Evolutionary conservation across 2,329 filamentous ascomycete genomes (phyloP), one percentile per base, ranked within the genome.

Genomic region (Lachnellula suecica): DNA sequence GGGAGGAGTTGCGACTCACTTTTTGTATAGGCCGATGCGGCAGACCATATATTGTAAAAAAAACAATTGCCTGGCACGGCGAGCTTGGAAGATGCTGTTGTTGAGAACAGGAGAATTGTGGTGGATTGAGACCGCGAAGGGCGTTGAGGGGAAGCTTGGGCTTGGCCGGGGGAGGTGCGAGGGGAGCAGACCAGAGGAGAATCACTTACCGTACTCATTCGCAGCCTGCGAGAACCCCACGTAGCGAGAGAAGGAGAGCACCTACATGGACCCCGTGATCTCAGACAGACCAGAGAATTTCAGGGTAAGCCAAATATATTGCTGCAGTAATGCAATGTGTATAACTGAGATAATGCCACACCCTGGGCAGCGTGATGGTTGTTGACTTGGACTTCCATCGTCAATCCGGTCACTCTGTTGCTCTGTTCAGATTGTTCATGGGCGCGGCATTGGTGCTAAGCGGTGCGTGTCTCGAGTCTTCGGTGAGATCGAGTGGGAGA

Each of bases 401-500:
- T 22, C 37, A 40, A 7, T 4, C 17, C 22, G 40, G 13, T 22
- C 37, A 40, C 4, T 4, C 17, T 29, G 11, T 47, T n/a, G 8
- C 31, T 47, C 19, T 34, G 35, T 20, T 47, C 43, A 47, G 35
- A 23, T 31, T 37, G 22, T 23, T 44, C 27, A 20, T 27, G 35
- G 34, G 41, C 51, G 51, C 54, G 56, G 52, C 53, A 46, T 20
- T 38, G 11, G 42, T 38, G 46, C 34, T 43, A 44, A 42, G 45
- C 43, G 45, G n/a, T 49, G 37, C 47, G 29, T 44, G 50, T 54
- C 35, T 27, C 40, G 46, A 42, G 34, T 42, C 53, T 51, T 51
- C 56, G 56, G 57, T 59, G 52, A 44, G 49, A 25, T 42, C 42
- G 46, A 3, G 44, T 34, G 48, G 44, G 43, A 41, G 9, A 44